Percentiles rank a stretch among this genome's conserved stretches.
Conservation (phyloP, 805 yeast species). For the Sugiyamaella lignohabitans region DNA sequence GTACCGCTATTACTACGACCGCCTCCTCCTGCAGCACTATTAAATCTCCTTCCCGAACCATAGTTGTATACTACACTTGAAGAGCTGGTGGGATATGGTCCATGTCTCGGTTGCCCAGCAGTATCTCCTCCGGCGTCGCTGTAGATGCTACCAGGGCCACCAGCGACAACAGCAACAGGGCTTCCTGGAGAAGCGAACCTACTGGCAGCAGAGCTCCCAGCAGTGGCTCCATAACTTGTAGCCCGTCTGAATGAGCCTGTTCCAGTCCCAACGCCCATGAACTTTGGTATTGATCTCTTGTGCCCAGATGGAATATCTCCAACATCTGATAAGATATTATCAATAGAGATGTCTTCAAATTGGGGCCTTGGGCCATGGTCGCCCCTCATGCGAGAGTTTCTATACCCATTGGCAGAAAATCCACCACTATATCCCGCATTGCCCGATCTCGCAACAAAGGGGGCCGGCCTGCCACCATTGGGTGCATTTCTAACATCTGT, state of each 20-base stretch:
- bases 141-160: not conserved
- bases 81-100: not conserved
- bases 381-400: slow-evolving; percentile 31
- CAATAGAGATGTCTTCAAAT: slow-evolving; percentile 75
- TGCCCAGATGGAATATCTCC: slow-evolving; percentile 87
- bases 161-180: not conserved
- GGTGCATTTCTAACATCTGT: slow-evolving; percentile 69
- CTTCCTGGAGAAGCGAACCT: not conserved
- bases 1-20: not conserved
- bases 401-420: slow-evolving; percentile 17
- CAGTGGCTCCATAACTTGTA: too few relatives aligned
- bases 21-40: not conserved
- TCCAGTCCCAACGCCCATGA: slow-evolving; percentile 1
- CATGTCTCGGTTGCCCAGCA: too few relatives aligned
- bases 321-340: slow-evolving; percentile 65
- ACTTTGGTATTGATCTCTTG: slow-evolving; percentile 37
- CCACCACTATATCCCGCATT: not conserved
- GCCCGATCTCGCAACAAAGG: slow-evolving; percentile 25
- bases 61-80: not conserved
- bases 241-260: not conserved
- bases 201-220: too few relatives aligned
- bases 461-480: slow-evolving; percentile 32
- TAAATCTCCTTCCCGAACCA: not conserved
- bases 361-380: slow-evolving; percentile 4
- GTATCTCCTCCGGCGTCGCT: not conserved